Evolutionary conservation across 208 protist genomes (phyloP).

Genomic region (Polymyxa betae): DNA sequence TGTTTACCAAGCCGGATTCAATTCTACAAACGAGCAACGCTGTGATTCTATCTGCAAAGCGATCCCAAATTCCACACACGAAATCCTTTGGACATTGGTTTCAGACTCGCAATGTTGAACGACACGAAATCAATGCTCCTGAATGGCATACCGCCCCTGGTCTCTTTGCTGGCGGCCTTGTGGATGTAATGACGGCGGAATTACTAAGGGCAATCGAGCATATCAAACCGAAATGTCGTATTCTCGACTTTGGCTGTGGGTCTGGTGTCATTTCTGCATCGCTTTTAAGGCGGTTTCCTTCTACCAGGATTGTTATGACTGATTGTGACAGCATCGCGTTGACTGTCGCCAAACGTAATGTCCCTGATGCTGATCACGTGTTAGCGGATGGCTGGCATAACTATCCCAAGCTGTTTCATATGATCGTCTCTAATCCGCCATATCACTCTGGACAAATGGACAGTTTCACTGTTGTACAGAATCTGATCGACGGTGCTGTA

Average conservation of each 20-base stretch:
- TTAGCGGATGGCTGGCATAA: background rate
- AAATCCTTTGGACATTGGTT: background rate
- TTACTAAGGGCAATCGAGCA: background rate
- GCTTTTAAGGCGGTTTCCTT: background rate
- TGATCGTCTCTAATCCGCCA: background rate
- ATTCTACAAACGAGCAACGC: background rate
- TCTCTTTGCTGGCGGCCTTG: background rate
- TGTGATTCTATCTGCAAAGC: background rate
- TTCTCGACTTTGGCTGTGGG: background rate
- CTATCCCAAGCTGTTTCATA: background rate
- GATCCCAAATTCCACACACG: background rate
- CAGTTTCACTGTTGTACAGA: background rate
- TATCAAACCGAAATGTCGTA: background rate
- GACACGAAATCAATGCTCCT: background rate
- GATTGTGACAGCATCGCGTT: background rate
- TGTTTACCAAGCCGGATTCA: background rate
- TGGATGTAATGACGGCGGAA: background rate
- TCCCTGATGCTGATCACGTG: background rate
- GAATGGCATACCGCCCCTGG: background rate
- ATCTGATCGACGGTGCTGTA: background rate
- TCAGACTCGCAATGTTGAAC: background rate
- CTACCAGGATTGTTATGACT: background rate
- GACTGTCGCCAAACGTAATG: background rate
- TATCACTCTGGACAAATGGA: background rate
- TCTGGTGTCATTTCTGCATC: background rate